Conservation (phyloP, 1,139 yeast genomes). For the Saccharomyces hybrid region DNA sequence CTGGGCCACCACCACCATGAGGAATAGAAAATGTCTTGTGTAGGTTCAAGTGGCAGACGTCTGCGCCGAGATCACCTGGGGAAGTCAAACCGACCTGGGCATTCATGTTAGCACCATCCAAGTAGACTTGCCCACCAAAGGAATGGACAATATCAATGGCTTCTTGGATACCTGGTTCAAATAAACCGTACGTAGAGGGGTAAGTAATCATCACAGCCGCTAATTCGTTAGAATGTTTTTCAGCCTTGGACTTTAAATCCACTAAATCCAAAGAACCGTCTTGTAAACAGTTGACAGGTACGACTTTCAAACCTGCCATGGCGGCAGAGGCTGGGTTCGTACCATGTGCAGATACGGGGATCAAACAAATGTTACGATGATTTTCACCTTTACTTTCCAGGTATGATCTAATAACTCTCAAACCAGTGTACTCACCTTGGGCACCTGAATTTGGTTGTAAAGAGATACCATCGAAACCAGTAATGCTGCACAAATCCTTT, state of each 20-base stretch:
- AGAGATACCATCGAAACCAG: slow-evolving; percentile 91
- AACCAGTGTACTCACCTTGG: slow-evolving; percentile 95
- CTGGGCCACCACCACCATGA: slow-evolving; percentile 99
- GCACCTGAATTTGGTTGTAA: slow-evolving; percentile 98
- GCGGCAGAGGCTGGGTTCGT: slow-evolving; percentile 98
- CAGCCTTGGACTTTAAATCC: slow-evolving; percentile 71
- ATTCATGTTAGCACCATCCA: slow-evolving; percentile 99
- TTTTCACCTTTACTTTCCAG: slow-evolving; percentile 65
- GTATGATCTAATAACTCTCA: slow-evolving; percentile 77
- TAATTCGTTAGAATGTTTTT: slow-evolving; percentile 55
- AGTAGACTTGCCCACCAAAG: slow-evolving; percentile 90
- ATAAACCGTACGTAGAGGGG: slow-evolving; percentile 94
- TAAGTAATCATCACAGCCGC: slow-evolving; percentile 97
- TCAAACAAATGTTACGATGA: slow-evolving; percentile 74
- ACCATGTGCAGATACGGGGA: slow-evolving; percentile 97
- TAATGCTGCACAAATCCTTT: slow-evolving; percentile 78
- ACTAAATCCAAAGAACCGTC: slow-evolving; percentile 81
- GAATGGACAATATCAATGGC: slow-evolving; percentile 81
- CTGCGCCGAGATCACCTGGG: slow-evolving; percentile 98
- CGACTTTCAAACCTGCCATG: slow-evolving; percentile 92
- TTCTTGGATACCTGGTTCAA: slow-evolving; percentile 80
- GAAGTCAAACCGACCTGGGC: slow-evolving; percentile 97
- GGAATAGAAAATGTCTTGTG: slow-evolving; percentile 98
- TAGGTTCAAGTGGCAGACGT: slow-evolving; percentile 91
- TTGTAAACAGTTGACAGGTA: slow-evolving; percentile 77